A percentile compares a stretch with the other conserved stretches of the same genome.
Conservation (phyloP, 2,329 filamentous ascomycete genomes). For the Trichoderma cornu-damae region DNA sequence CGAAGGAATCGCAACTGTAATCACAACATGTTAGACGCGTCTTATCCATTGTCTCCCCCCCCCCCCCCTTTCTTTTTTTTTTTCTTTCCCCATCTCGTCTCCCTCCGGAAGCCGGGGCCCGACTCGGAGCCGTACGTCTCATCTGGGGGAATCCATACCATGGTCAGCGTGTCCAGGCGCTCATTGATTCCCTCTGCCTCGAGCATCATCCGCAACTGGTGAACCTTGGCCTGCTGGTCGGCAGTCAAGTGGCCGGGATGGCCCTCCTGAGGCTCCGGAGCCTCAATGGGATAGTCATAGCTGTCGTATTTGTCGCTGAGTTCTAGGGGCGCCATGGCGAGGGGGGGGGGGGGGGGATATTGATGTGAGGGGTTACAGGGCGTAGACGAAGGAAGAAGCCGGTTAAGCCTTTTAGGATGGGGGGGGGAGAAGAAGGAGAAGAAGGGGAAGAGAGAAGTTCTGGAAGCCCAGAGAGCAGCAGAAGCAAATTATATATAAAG, state of each 20-base stretch:
- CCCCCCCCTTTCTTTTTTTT: no score
- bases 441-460: not conserved
- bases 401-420: not conserved
- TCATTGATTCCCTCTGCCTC: conserved; percentile 79
- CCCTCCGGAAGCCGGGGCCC: not conserved
- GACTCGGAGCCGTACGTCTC: not conserved
- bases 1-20: conserved; percentile 77
- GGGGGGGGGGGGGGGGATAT: conserved; percentile 24
- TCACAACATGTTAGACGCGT: conserved; percentile 1
- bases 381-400: not conserved
- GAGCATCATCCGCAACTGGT: conserved; percentile 77
- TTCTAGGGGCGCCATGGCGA: conserved; percentile 51
- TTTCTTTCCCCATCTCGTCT: no score
- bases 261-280: conserved; percentile 64
- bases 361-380: conserved; percentile 15
- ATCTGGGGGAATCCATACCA: conserved; percentile 52
- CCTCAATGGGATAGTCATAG: conserved; percentile 84
- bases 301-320: conserved; percentile 89
- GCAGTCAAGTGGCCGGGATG: conserved; percentile 84
- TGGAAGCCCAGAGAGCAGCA: conserved; percentile 5
- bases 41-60: not conserved
- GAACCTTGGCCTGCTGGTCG: conserved; percentile 83
- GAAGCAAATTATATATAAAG: conserved; percentile 11
- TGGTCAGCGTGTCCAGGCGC: conserved; percentile 83
- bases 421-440: not conserved